Base-by-base conservation (phyloP, 331 rosid species). In the Malus hybrid region DNA sequence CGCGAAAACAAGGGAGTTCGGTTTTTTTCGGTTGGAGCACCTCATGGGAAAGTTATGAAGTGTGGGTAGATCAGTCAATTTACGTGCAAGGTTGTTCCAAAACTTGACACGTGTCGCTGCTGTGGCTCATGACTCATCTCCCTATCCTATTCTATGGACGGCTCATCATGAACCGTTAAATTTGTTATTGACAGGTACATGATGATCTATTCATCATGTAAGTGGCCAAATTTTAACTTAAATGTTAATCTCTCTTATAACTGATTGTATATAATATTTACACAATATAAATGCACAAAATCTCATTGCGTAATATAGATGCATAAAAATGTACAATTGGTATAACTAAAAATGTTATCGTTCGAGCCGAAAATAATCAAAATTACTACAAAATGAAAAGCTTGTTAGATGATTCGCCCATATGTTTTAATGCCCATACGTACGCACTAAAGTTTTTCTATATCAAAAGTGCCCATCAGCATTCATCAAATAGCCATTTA, bases 371-470 rank as follows among this genome's bases (percentile, higher is more conserved):
- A 52, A 18, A 18, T 52, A 52, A 42, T 3, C 4, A 52, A 52
- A 52, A 52, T 6, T 52, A 6, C 57, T 6, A 52, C 2, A 6
- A 19, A 16, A 52, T 0, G 20, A 52, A 16, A 0, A 2, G 57
- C 20, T 52, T 52, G 10, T 16, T 52, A 52, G 10, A 52, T 16
- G 57, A 42, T 42, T 31, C 6, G 36, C 7, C 36, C 36, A 33
- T 33, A 33, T 33, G 36, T 33, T 33, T 33, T 33, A 33, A 33
- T 33, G 36, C 7, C 42, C 55, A 5, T 5, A 2, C 0, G 55
- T 0, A 1, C n/a, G 19, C 18, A 50, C 8, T 2, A 0, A 15
- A 50, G 55, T 5, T 15, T 46, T 13, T 46, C 18, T 11, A 7
- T 20, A 22, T 20, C 29, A 36, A 36, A 36, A 36, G 42, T 36